Evolutionary conservation across 345 rosid genomes (phyloP).

Genomic region (Trapa bicornis): DNA sequence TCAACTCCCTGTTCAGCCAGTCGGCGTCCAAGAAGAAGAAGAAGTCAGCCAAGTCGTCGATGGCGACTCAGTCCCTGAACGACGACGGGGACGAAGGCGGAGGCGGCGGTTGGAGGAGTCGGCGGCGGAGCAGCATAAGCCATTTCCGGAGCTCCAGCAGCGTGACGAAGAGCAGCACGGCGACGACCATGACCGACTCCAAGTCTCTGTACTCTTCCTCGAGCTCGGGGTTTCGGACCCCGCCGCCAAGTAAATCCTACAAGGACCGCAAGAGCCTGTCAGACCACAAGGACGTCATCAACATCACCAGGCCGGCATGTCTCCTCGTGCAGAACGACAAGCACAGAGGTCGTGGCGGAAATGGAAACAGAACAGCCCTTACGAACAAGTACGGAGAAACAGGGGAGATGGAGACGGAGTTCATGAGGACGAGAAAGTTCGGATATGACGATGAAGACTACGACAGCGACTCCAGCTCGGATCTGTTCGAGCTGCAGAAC

Average conservation of each 20-base stretch:
- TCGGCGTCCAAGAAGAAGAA: slow-evolving; percentile 66
- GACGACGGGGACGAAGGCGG: slow-evolving; percentile 34
- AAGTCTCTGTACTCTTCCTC: slow-evolving; percentile 53
- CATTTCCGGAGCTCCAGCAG: slow-evolving; percentile 60
- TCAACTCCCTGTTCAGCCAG: slow-evolving; percentile 78
- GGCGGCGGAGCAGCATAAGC: slow-evolving; percentile 84
- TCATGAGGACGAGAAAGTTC: slow-evolving; percentile 12
- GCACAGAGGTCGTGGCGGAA: slow-evolving; percentile 1
- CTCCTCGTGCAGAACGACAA: slow-evolving; percentile 7
- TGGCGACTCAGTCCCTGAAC: slow-evolving; percentile 26
- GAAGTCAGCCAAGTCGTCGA: slow-evolving; percentile 28
- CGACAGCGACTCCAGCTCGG: slow-evolving; percentile 93
- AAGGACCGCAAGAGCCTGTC: slow-evolving; percentile 42
- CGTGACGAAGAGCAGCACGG: neutral
- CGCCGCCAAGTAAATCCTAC: slow-evolving; percentile 51
- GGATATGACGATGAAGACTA: slow-evolving; percentile 43
- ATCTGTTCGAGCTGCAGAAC: slow-evolving; percentile 79
- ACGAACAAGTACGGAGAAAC: neutral
- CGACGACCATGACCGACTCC: slow-evolving; percentile 10
- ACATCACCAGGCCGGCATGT: slow-evolving; percentile 12
- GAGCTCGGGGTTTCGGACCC: slow-evolving; percentile 64
- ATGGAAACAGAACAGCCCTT: neutral
- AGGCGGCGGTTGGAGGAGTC: slow-evolving; percentile 34
- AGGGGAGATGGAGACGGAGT: slow-evolving; percentile 6
- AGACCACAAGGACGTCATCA: slow-evolving; percentile 30